These are phyloP conservation scores for Irpex lacteus DNA, from an alignment of 1,284 basidiomycete species.

Conservation along the genomic window DNA sequence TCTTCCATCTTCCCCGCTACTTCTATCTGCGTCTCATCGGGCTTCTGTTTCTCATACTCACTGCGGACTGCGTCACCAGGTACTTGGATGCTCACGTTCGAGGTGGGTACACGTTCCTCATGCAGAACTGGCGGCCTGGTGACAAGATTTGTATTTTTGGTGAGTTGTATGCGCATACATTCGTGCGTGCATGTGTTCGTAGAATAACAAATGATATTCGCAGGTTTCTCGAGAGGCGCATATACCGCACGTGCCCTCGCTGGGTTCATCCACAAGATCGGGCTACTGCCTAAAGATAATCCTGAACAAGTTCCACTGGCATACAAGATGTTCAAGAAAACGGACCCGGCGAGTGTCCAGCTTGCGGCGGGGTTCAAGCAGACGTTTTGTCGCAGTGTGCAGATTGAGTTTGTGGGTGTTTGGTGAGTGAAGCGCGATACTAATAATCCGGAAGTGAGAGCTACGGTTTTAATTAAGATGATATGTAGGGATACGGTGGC, in stretches of 20 bases:
- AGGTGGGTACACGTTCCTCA: conserved; percentile 62
- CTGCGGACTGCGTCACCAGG: conserved; percentile 18
- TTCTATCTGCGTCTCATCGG: not conserved
- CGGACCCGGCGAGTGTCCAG: conserved; percentile 37
- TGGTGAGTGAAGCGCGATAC: conserved; percentile 21
- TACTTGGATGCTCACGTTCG: conserved; percentile 52
- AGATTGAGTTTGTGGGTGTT: conserved; percentile 48
- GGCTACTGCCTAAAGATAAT: conserved; percentile 49
- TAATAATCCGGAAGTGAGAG: too few species aligned
- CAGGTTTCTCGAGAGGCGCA: conserved; percentile 40
- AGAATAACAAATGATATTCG: too few species aligned
- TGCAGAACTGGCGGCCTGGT: conserved; percentile 53
- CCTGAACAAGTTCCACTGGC: conserved; percentile 56
- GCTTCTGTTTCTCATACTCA: not conserved
- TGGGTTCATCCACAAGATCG: conserved; percentile 44
- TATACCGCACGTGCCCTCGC: conserved; percentile 49
- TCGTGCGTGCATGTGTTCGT: not conserved
- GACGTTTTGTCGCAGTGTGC: conserved; percentile 46
- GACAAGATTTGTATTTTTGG: conserved; percentile 56
- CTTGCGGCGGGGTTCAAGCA: conserved; percentile 48
- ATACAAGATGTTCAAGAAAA: conserved; percentile 51
- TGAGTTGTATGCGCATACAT: conserved; percentile 24
- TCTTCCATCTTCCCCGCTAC: not conserved
- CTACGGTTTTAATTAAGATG: too few species aligned
- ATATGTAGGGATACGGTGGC: conserved; percentile 36